Base-by-base conservation (phyloP, 306 rosid species). In the Crotalaria pallida region DNA sequence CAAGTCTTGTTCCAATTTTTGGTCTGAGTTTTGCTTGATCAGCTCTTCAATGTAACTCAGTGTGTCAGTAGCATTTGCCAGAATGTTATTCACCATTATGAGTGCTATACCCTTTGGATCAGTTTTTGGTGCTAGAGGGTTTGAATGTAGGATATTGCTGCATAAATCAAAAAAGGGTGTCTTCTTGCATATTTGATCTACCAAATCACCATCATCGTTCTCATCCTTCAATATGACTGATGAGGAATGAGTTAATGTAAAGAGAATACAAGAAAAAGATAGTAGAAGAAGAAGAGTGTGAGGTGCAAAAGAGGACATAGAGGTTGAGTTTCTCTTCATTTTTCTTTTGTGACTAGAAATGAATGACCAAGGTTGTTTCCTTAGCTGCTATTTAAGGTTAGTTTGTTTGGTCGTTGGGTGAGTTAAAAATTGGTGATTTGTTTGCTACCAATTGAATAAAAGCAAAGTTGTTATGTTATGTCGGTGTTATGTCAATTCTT, bases 151-250 rank as follows among this genome's bases (percentile, higher is more conserved):
- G 80, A 82, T 73, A 4, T 76, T 19, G 34, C 78, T 74, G 51
- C 92, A 87, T 9, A 84, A 73, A 15, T 87, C 84, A 66, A 72
- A 80, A 44, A 82, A 70, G 23, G 92, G 86, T 55, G 92, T 87
- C 13, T 78, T 56, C 61, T 47, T 72, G 74, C 92, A 84, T 72
- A 80, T 82, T 5, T 84, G 78, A 27, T 77, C 84, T 10, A 87
- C 70, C 33, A 77, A 71, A 56, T 77, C 81, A 6, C 27, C 82
- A 45, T 19, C 58, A 0, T 15, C 43, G 4, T 29, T 63, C 0
- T 21, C 73, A 67, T 61, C 65, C 4, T 12, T 23, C 24, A 58
- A 15, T 0, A 78, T 6, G 31, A 49, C 44, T 21, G 77, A 70
- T 21, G 77, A 70, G 74, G 86, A 78, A 16, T 71, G 86, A 55